Evolutionary conservation across 148 eudicot genomes (phyloP).

Genomic region (Chenopodium album): DNA sequence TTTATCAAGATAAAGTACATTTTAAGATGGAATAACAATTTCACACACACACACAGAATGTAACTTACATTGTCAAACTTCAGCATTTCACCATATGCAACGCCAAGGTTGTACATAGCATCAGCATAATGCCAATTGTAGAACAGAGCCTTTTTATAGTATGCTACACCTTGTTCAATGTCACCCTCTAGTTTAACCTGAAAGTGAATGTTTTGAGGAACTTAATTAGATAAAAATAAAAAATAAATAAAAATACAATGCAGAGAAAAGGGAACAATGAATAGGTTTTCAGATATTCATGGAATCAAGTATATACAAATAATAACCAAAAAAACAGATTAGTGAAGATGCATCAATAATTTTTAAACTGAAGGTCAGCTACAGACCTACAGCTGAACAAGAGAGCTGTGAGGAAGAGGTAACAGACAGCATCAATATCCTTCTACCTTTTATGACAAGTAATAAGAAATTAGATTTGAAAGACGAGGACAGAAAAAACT

Average conservation of each 20-base stretch:
- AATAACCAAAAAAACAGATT: not conserved
- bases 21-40: too few relatives aligned
- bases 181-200: slow-evolving; percentile 98
- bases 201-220: slow-evolving; percentile 11
- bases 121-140: slow-evolving; percentile 99
- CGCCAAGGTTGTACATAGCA: slow-evolving; percentile 99
- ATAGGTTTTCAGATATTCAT: not conserved
- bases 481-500: not conserved
- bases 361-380: not conserved
- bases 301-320: not conserved
- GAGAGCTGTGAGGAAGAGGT: not conserved
- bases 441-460: not conserved
- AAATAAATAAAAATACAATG: too few relatives aligned
- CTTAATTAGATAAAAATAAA: slow-evolving; percentile 7
- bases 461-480: too few relatives aligned
- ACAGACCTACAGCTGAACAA: not conserved
- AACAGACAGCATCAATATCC: not conserved
- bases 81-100: slow-evolving; percentile 99
- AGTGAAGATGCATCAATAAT: not conserved
- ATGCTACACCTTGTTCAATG: slow-evolving; percentile 84
- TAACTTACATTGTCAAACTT: slow-evolving; percentile 88
- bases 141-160: slow-evolving; percentile 85
- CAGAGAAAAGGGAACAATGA: not conserved
- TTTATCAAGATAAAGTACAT: too few relatives aligned
- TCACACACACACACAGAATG: too few relatives aligned